Conservation (phyloP, 2,329 filamentous ascomycete species). For the Tolypocladium ovalisporum region DNA sequence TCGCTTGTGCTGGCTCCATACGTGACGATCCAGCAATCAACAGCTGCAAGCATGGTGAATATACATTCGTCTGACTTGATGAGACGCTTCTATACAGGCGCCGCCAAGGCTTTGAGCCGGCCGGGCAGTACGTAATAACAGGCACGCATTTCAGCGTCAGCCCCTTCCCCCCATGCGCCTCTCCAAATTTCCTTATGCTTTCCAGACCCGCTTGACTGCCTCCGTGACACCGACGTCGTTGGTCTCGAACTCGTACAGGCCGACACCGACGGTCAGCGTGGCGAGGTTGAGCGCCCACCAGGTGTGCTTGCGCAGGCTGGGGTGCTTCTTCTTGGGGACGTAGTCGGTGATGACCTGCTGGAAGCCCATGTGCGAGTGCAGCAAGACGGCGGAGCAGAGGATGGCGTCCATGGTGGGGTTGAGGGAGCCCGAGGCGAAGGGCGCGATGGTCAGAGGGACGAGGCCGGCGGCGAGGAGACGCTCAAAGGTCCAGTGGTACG, state of each 20-base stretch:
- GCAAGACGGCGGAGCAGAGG: conserved; percentile 69
- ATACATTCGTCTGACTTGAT: conserved; percentile 3
- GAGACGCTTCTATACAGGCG: conserved; percentile 10
- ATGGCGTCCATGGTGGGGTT: conserved; percentile 83
- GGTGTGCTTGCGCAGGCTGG: conserved; percentile 53
- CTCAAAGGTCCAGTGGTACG: conserved; percentile 98
- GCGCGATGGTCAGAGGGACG: conserved; percentile 77
- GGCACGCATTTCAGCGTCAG: not conserved
- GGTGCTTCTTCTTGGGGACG: conserved; percentile 62
- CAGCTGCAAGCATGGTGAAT: conserved; percentile 4
- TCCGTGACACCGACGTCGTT: conserved; percentile 94
- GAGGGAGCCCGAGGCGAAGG: conserved; percentile 83
- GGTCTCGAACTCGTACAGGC: conserved; percentile 97
- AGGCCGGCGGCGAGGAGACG: conserved; percentile 71
- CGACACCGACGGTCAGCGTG: conserved; percentile 73
- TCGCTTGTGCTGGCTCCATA: not conserved
- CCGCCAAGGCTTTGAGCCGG: not conserved
- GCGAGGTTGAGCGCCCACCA: conserved; percentile 70
- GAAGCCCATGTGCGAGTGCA: conserved; percentile 95
- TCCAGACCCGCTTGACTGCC: conserved; percentile 82
- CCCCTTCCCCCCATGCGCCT: not conserved
- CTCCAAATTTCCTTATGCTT: conserved; percentile 40
- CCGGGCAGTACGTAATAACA: not conserved
- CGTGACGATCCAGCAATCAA: not conserved
- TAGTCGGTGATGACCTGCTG: conserved; percentile 88